Evolutionary conservation across 805 yeast species (phyloP).

Genomic region (Yarrowia sp.): DNA sequence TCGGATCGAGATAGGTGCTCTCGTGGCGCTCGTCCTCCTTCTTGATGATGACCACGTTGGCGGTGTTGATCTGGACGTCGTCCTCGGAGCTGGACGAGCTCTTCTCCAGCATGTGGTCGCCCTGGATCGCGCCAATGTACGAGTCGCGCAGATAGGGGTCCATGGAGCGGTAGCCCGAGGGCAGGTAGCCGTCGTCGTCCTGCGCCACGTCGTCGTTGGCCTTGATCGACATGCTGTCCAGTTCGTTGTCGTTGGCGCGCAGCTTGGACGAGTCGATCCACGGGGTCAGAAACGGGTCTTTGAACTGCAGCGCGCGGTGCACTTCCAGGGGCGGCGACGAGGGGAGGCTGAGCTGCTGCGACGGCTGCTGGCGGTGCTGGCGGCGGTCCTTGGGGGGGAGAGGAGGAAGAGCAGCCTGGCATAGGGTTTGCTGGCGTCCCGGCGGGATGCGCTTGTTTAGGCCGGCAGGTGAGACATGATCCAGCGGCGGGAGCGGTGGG

Average conservation of each 20-base stretch:
- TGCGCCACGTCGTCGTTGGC: constrained; percentile 22
- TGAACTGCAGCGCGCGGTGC: constrained; percentile 21
- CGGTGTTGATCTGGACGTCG: constrained; percentile 1
- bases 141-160: constrained; percentile 16
- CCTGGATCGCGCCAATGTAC: constrained; percentile 15
- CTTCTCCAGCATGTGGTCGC: constrained; percentile 15
- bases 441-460: constrained; percentile 16
- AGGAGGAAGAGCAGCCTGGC: not conserved
- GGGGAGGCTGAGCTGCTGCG: not conserved
- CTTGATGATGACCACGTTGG: constrained; percentile 1
- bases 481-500: constrained; percentile 12
- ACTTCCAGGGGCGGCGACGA: not conserved
- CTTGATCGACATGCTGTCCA: constrained; percentile 12
- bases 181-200: not conserved
- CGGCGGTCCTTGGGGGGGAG: not conserved
- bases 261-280: constrained; percentile 10
- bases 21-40: not conserved
- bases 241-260: constrained; percentile 1
- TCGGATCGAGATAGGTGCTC: not conserved
- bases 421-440: constrained; percentile 11
- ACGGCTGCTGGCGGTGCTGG: not conserved
- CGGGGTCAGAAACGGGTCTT: constrained; percentile 19
- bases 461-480: constrained; percentile 1
- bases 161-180: constrained; percentile 19
- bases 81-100: constrained; percentile 2